Percentiles rank a stretch among this genome's conserved stretches.
Conservation (phyloP, 345 rosid genomes). For the Cardamine chenopodiifolia region DNA sequence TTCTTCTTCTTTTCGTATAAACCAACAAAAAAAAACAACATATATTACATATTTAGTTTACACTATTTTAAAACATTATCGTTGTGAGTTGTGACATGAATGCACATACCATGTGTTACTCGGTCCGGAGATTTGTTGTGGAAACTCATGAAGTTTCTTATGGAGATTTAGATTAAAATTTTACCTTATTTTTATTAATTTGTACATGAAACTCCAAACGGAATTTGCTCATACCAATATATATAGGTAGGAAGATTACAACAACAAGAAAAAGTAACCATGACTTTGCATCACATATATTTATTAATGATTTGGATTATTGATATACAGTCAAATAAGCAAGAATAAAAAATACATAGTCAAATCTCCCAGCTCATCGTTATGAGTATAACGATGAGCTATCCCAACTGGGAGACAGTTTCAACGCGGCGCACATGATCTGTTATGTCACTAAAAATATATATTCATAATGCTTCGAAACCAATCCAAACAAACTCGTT, state of each 20-base stretch:
- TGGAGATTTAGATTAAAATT: neutral
- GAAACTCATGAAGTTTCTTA: neutral
- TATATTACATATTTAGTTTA: too few species aligned
- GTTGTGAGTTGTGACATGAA: neutral
- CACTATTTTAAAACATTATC: neutral
- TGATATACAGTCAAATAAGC: too few species aligned
- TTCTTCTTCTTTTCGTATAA: conserved; percentile 1
- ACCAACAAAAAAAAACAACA: too few species aligned
- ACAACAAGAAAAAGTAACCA: neutral
- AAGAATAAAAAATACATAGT: neutral
- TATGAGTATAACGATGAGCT: too few species aligned
- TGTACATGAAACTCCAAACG: neutral
- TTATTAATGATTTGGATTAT: neutral
- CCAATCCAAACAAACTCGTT: neutral
- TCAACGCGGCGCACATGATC: neutral
- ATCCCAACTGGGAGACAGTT: neutral
- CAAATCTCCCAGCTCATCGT: neutral
- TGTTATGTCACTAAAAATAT: too few species aligned
- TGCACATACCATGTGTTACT: neutral
- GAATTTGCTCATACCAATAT: neutral
- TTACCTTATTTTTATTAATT: too few species aligned
- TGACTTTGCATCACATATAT: neutral
- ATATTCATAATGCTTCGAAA: neutral
- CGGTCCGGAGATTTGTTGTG: neutral
- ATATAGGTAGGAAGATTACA: too few species aligned